Conservation (phyloP, 164 flowering plant genomes). For the Vitis riparia region DNA sequence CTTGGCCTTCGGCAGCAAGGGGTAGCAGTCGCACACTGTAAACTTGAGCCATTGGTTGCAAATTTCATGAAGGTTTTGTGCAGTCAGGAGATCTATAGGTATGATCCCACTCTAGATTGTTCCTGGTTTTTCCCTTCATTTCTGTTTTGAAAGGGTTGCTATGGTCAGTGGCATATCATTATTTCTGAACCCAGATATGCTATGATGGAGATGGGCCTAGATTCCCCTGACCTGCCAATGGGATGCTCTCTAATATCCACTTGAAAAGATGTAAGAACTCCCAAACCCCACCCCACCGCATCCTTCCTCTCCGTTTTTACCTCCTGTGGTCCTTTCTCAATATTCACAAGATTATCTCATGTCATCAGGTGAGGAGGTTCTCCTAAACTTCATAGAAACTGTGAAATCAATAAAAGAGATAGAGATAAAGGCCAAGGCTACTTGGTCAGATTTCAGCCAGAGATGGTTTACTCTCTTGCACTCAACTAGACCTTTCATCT, state of each 20-base stretch:
- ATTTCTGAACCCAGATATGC: constrained; percentile 50
- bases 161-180: no score
- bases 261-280: constrained; percentile 55
- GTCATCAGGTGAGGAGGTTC: constrained; percentile 62
- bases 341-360: background rate
- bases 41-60: constrained; percentile 66
- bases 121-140: background rate
- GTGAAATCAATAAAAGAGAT: constrained; percentile 38
- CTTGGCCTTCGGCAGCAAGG: constrained; percentile 77
- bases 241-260: constrained; percentile 68
- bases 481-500: constrained; percentile 64
- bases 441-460: constrained; percentile 72
- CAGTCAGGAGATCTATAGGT: constrained; percentile 77
- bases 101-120: background rate
- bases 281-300: no score
- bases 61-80: constrained; percentile 76
- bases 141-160: background rate
- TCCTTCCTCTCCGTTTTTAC: background rate
- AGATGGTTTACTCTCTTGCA: constrained; percentile 78
- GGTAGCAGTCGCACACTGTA: constrained; percentile 60
- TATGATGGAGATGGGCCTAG: constrained; percentile 76
- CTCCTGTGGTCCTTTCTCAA: background rate
- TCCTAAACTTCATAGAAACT: constrained; percentile 44
- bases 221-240: constrained; percentile 63
- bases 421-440: constrained; percentile 37